Evolutionary conservation across 306 rosid species (phyloP), one percentile per base, ranked within the genome.

Genomic region (Notholithocarpus densiflorus): DNA sequence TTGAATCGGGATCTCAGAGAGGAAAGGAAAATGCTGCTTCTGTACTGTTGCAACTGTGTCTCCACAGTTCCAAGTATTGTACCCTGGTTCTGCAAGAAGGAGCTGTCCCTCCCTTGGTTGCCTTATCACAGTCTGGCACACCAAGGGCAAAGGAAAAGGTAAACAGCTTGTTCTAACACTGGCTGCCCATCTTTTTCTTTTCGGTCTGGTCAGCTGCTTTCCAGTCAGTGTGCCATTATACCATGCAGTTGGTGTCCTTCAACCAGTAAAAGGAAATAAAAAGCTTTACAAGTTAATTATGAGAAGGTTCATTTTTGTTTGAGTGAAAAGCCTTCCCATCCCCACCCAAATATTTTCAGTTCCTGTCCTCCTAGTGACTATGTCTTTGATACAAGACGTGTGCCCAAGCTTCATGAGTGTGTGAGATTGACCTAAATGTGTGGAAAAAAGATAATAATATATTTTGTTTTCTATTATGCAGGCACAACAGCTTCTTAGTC

Each of bases 101-200:
- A 76, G 98, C 97, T 7, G 98, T 95, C 23, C 98, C 98, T n/a
- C 97, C 98, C 26, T 80, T 95, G 48, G 98, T 95, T 74, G 97
- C 92, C 77, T 83, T 95, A 72, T 91, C 97, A 40, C 98, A 91
- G 79, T 90, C 89, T 43, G 98, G 98, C 73, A 92, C 96, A 8
- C 85, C 96, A 52, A 90, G 98, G 84, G 98, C 98, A 26, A 92
- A 80, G 84, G 98, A 95, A 83, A 95, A 92, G 98, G 98, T 95
- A 78, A 62, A 75, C n/a, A 75, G 71, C 77, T 81, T 52, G 66
- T 72, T 68, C 64, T 45, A 48, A 64, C 61, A 53, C 70, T 56
- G 40, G 20, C 27, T 5, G 18, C 56, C 6, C 60, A 29, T 19
- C 40, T 56, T 32, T 37, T 31, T 68, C 21, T 17, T 48, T 68